Evolutionary conservation across 306 rosid species (phyloP), one percentile per base, ranked within the genome.

Genomic region (Acacia crassicarpa): DNA sequence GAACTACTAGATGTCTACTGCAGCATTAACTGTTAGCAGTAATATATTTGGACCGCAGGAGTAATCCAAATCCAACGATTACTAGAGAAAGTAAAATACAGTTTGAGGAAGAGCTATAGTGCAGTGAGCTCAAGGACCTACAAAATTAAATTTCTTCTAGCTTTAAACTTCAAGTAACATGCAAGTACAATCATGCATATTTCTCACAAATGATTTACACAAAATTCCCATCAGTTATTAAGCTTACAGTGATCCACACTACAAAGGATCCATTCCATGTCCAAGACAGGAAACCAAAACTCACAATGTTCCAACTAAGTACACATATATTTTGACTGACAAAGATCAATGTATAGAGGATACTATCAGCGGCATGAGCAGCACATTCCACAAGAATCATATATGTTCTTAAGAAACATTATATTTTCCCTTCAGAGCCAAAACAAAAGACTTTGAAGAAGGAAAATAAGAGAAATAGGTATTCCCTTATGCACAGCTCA

Each of bases 391-490:
- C 79, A 58, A 38, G 1, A 40, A 15, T 17, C 54, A n/a, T 20
- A 38, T 40, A 1, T 38, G 22, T 3, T 38, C 6, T 9, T 40
- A 48, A n/a, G 20, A 16, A 35, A 32, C 30, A 59, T 13, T 41
- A 75, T 76, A 59, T 35, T 58, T 58, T 22, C 12, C 53, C 78
- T 76, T 67, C 49, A 76, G 51, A 32, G 23, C 41, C 2, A 62
- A 62, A 27, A 27, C 6, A 25, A 62, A 7, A 30, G 7, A 45
- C 43, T 9, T 12, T 8, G 5, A 71, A 59, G 25, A 22, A 7
- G 44, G 43, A 32, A 78, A 62, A 69, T 46, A 79, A 81, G 82
- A 75, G 22, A 56, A 56, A n/a, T 11, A 40, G n/a, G 40, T 23
- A 17, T 38, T 41, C 23, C 22, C 41, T 70, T 51, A 67, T 65